These are phyloP conservation scores for Pisolithus thermaeus DNA, from an alignment of 1,284 basidiomycete species.

Conservation along the genomic window DNA sequence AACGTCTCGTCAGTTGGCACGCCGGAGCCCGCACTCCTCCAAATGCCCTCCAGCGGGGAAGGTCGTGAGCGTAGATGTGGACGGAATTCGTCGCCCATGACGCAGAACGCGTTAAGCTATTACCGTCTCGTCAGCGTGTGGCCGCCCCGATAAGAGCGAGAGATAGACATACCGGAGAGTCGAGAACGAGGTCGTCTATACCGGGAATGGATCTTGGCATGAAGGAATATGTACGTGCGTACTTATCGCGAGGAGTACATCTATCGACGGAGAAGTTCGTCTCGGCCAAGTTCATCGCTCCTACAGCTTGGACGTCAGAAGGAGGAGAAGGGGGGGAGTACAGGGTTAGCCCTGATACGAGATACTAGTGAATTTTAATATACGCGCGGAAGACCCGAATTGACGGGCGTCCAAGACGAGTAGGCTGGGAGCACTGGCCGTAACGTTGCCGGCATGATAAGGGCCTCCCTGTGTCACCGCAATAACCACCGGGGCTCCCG, in stretches of 20 bases:
- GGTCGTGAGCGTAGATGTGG: slow-evolving; percentile 12
- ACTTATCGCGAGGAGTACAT: slow-evolving; percentile 26
- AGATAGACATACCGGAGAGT: slow-evolving; percentile 18
- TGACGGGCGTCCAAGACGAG: not conserved
- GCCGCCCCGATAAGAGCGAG: not conserved
- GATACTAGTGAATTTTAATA: not conserved
- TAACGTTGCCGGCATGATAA: not conserved
- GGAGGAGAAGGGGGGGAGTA: not conserved
- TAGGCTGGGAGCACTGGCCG: not conserved
- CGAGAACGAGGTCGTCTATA: slow-evolving; percentile 25
- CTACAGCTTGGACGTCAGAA: slow-evolving; percentile 1
- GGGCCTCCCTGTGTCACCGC: not conserved
- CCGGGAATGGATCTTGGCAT: slow-evolving; percentile 30
- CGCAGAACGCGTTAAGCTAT: slow-evolving; percentile 23
- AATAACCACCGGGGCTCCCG: not conserved
- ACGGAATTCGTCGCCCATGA: slow-evolving; percentile 11
- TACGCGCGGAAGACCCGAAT: not conserved
- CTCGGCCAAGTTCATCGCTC: slow-evolving; percentile 27
- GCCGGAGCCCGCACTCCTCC: not conserved
- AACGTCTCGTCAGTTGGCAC: not conserved
- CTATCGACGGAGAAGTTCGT: slow-evolving; percentile 29
- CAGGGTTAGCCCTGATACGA: slow-evolving; percentile 1
- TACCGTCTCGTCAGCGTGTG: slow-evolving; percentile 6
- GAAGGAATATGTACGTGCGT: slow-evolving; percentile 22
- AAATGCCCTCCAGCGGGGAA: slow-evolving; percentile 1